Conservation (phyloP, 352 stramenopile genomes). For the Albugo candida region DNA sequence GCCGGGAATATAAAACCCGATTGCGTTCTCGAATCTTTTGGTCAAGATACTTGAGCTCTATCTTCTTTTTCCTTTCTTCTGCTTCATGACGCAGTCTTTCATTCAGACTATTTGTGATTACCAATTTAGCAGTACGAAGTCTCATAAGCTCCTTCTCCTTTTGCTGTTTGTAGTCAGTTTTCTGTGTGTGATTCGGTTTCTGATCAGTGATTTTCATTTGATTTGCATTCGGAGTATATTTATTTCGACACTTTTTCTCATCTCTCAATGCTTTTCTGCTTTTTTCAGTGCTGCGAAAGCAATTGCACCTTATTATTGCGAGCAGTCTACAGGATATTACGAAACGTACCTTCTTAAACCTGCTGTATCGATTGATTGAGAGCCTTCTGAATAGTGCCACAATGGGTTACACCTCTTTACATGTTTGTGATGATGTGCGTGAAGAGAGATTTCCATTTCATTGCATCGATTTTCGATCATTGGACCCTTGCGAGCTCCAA, state of each 20-base stretch:
- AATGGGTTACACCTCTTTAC: too few relatives aligned
- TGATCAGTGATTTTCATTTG: conserved; percentile 29
- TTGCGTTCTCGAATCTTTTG: conserved; percentile 35
- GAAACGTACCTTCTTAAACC: not conserved
- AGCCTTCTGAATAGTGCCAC: too few relatives aligned
- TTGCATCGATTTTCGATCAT: too few relatives aligned
- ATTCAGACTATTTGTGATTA: conserved; percentile 17
- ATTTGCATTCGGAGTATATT: conserved; percentile 32
- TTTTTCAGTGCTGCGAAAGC: not conserved
- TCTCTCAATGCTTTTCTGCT: not conserved
- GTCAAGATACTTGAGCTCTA: conserved; percentile 24
- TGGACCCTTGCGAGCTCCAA: too few relatives aligned
- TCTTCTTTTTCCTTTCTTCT: conserved; percentile 17
- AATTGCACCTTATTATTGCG: not conserved
- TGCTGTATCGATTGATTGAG: not conserved
- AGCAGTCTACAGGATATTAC: conserved; percentile 10
- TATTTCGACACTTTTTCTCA: conserved; percentile 13
- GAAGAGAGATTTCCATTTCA: too few relatives aligned
- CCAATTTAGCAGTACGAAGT: conserved; percentile 18
- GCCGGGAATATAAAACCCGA: conserved; percentile 7
- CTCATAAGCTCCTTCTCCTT: conserved; percentile 23
- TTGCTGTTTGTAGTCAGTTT: conserved; percentile 13
- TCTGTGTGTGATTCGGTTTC: conserved; percentile 16
- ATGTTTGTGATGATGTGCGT: too few relatives aligned
- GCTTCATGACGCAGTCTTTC: conserved; percentile 11